Conservation (phyloP, 164 flowering plant genomes). For the Stephania japonica region DNA sequence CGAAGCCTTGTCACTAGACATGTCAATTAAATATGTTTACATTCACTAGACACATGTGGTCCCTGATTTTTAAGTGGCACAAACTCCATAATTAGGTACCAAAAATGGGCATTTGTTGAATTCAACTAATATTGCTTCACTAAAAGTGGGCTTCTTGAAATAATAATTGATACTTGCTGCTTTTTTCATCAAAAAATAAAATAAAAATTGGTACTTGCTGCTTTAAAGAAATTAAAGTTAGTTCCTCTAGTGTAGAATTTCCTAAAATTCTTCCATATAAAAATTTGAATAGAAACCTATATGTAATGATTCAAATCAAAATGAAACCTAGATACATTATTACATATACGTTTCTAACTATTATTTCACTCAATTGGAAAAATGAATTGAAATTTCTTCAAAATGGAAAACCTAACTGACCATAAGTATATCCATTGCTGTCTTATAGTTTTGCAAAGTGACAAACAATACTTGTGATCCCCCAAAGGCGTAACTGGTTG, state of each 20-base stretch:
- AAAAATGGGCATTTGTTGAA: not conserved
- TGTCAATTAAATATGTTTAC: not conserved
- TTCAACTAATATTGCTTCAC: not conserved
- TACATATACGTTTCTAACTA: not conserved
- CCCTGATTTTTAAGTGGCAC: not conserved
- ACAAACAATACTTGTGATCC: conserved; percentile 9
- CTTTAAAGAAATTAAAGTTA: too few relatives aligned
- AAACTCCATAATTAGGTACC: not conserved
- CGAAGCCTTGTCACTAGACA: too few relatives aligned
- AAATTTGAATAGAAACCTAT: too few relatives aligned
- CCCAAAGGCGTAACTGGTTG: conserved; percentile 16
- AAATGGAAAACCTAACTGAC: conserved; percentile 3
- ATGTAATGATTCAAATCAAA: too few relatives aligned
- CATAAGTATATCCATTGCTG: not conserved
- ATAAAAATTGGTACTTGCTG: too few relatives aligned
- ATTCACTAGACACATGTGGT: not conserved
- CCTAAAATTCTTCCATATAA: too few relatives aligned
- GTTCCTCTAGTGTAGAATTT: too few relatives aligned
- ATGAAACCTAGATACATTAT: too few relatives aligned
- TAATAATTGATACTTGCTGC: too few relatives aligned
- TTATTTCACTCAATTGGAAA: not conserved
- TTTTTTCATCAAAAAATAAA: too few relatives aligned
- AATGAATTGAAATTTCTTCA: conserved; percentile 4
- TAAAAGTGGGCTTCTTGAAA: not conserved
- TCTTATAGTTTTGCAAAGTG: conserved; percentile 7